Evolutionary conservation across 2,329 filamentous ascomycete species (phyloP).

Genomic region (Penicillium capsulatum): DNA sequence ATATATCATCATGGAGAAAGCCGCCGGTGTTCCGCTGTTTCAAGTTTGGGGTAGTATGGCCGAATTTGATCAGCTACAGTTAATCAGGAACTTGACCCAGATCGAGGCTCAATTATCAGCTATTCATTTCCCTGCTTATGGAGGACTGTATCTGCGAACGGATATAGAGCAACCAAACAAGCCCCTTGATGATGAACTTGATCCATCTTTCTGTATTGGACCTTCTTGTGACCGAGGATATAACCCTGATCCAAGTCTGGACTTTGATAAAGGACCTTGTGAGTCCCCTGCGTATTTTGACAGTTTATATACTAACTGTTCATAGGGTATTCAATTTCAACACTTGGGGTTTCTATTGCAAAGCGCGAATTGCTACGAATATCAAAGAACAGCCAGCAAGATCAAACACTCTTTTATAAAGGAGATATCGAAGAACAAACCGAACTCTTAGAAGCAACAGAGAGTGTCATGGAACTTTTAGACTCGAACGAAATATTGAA

Average conservation of each 20-base stretch:
- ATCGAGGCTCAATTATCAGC: slow-evolving; percentile 12
- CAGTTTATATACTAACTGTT: slow-evolving; percentile 8
- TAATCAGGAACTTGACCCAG: slow-evolving; percentile 20
- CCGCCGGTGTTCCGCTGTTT: slow-evolving; percentile 30
- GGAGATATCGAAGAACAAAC: slow-evolving; percentile 13
- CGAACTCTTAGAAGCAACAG: slow-evolving; percentile 11
- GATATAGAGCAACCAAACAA: slow-evolving; percentile 5
- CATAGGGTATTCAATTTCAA: slow-evolving; percentile 15
- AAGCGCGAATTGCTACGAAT: slow-evolving; percentile 17
- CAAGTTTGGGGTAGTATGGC: slow-evolving; percentile 30
- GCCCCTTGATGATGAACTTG: slow-evolving; percentile 10
- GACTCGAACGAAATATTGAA: slow-evolving; percentile 13
- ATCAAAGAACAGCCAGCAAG: slow-evolving; percentile 3
- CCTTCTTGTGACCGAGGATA: slow-evolving; percentile 19
- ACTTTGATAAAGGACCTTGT: slow-evolving; percentile 15
- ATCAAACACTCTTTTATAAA: slow-evolving; percentile 3
- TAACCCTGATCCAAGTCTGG: slow-evolving; percentile 2
- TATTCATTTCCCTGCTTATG: slow-evolving; percentile 23
- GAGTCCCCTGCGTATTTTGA: slow-evolving; percentile 2
- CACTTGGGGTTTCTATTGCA: slow-evolving; percentile 15
- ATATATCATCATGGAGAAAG: slow-evolving; percentile 42
- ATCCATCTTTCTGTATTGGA: slow-evolving; percentile 18
- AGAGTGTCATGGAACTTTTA: slow-evolving; percentile 12
- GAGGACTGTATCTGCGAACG: slow-evolving; percentile 22
- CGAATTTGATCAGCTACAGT: slow-evolving; percentile 19